These are phyloP conservation scores for Spathaspora girioi DNA, from an alignment of 805 yeast species.

Conservation along the genomic window DNA sequence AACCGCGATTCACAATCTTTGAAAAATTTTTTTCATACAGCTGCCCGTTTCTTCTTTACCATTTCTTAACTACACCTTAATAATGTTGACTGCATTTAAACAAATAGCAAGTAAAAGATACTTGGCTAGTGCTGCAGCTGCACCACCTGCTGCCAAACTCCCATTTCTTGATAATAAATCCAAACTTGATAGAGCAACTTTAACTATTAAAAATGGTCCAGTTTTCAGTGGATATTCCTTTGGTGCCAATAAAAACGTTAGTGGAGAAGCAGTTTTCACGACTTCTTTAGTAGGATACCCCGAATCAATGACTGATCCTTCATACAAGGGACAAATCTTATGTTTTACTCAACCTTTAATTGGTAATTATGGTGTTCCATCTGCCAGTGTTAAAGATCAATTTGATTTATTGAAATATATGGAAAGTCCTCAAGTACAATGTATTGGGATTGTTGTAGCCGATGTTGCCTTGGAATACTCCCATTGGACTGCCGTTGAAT, in stretches of 20 bases:
- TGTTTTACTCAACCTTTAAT: conserved; percentile 96
- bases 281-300: conserved; percentile 98
- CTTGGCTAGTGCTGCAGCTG: conserved; percentile 35
- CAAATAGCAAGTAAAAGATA: conserved; percentile 2
- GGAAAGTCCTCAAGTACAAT: conserved; percentile 88
- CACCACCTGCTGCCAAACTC: conserved; percentile 12
- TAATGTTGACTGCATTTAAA: conserved; percentile 1
- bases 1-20: conserved; percentile 34
- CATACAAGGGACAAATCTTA: conserved; percentile 93
- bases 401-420: conserved; percentile 83
- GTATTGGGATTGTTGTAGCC: conserved; percentile 93
- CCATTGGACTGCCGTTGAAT: conserved; percentile 99
- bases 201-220: conserved; percentile 90
- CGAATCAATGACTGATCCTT: conserved; percentile 98
- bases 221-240: conserved; percentile 90
- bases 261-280: conserved; percentile 98
- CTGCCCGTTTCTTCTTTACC: background rate
- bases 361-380: conserved; percentile 98
- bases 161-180: conserved; percentile 31
- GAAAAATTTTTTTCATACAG: background rate
- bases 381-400: conserved; percentile 74
- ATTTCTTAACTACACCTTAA: background rate
- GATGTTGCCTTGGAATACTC: conserved; percentile 94
- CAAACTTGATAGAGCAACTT: conserved; percentile 74
- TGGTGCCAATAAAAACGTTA: conserved; percentile 88